A percentile compares a stretch with the other conserved stretches of the same genome.
phyloP scores from a whole-genome alignment of 805 yeast species.

The Pichia heedii region DNA sequence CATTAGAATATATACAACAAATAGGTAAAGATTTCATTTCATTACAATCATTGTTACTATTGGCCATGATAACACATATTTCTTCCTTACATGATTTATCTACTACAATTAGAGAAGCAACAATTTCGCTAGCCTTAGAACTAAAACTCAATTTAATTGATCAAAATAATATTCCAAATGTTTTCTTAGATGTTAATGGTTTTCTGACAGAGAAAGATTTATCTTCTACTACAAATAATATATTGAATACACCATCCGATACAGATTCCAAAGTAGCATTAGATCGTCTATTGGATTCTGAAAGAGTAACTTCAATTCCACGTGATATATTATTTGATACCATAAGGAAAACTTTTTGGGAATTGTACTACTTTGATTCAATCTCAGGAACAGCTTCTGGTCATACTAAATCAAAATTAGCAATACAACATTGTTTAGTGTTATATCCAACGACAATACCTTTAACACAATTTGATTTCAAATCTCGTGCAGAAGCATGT shows the following conservation, averaged over 20 bases:
- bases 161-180: constrained; percentile 17
- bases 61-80: constrained; percentile 39
- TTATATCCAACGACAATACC: constrained; percentile 33
- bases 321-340: constrained; percentile 22
- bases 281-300: constrained; percentile 10
- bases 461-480: constrained; percentile 34
- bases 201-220: constrained; percentile 16
- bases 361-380: constrained; percentile 41
- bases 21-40: constrained; percentile 35
- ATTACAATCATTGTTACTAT: constrained; percentile 33
- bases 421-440: constrained; percentile 28
- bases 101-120: constrained; percentile 32
- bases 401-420: constrained; percentile 31
- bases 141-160: constrained; percentile 35
- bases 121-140: constrained; percentile 30
- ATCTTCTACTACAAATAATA: not conserved
- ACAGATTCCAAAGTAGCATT: constrained; percentile 13
- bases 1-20: constrained; percentile 24
- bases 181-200: constrained; percentile 29
- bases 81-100: constrained; percentile 43
- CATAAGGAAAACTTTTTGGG: constrained; percentile 44
- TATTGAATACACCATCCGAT: constrained; percentile 15
- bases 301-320: constrained; percentile 17
- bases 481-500: constrained; percentile 37
- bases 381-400: constrained; percentile 49